A percentile compares a stretch with the other conserved stretches of the same genome.
Conservation (phyloP, 2,329 filamentous ascomycete genomes). For the Ophiostoma montium region DNA sequence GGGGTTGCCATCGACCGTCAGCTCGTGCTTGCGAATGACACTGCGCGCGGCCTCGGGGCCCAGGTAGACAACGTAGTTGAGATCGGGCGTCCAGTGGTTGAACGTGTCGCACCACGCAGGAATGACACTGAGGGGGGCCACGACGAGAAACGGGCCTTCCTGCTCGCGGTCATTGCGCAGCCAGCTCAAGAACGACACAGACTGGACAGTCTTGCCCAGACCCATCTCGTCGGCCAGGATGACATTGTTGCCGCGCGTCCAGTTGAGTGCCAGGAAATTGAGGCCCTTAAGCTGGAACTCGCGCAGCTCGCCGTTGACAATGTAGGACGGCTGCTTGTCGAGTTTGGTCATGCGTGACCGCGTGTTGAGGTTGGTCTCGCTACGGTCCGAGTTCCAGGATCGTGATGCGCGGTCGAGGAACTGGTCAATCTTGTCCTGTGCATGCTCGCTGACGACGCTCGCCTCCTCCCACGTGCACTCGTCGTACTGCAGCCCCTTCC, state of each 20-base stretch:
- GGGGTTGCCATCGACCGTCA: conserved; percentile 72
- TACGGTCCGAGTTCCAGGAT: conserved; percentile 65
- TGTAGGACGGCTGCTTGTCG: conserved; percentile 71
- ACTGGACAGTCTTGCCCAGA: conserved; percentile 94
- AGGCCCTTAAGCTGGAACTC: conserved; percentile 89
- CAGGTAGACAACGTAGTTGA: conserved; percentile 95
- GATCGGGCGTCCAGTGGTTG: conserved; percentile 85
- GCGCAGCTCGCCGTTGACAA: conserved; percentile 71
- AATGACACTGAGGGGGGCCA: conserved; percentile 95
- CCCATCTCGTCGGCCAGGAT: conserved; percentile 99
- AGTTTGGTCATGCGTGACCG: conserved; percentile 60
- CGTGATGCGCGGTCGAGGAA: conserved; percentile 74
- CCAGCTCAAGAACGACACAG: conserved; percentile 94
- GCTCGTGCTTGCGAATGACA: conserved; percentile 81
- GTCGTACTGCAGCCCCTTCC: conserved; percentile 89
- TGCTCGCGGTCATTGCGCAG: conserved; percentile 78
- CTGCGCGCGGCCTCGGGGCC: conserved; percentile 75
- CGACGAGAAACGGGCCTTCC: conserved; percentile 88
- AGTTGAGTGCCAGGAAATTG: conserved; percentile 93
- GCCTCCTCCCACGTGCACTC: conserved; percentile 87
- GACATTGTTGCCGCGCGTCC: conserved; percentile 87
- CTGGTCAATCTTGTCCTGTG: conserved; percentile 82
- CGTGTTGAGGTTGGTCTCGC: conserved; percentile 61
- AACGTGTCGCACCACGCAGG: conserved; percentile 98
- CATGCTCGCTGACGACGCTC: conserved; percentile 52